Evolutionary conservation across 106 monocot species (phyloP).

Genomic region (Acorus gramineus): DNA sequence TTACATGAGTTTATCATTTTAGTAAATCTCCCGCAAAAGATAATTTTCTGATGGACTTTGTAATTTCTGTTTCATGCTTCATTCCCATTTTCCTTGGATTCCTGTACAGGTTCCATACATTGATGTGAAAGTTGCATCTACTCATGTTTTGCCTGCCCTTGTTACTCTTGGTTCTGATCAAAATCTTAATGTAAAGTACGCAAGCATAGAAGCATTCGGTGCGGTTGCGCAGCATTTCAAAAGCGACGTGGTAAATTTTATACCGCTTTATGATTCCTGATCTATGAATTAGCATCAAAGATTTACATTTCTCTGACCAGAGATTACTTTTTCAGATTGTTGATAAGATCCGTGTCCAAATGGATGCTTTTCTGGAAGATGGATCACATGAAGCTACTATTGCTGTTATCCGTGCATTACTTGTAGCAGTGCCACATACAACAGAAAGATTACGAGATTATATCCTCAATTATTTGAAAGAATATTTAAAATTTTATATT

Average conservation of each 20-base stretch:
- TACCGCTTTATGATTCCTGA: conserved; percentile 1
- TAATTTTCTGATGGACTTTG: neutral
- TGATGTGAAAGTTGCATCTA: conserved; percentile 84
- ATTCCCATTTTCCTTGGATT: neutral
- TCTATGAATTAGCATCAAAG: neutral
- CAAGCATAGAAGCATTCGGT: conserved; percentile 96
- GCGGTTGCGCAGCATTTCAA: conserved; percentile 93
- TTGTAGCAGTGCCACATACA: conserved; percentile 83
- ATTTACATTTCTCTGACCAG: conserved; percentile 4
- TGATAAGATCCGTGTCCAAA: conserved; percentile 90
- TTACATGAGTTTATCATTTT: neutral
- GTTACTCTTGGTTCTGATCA: conserved; percentile 97
- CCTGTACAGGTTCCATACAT: conserved; percentile 66
- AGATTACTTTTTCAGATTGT: conserved; percentile 43
- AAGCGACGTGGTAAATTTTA: conserved; percentile 66
- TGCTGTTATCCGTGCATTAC: conserved; percentile 67
- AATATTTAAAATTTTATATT: neutral
- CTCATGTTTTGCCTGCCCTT: conserved; percentile 89
- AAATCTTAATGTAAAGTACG: conserved; percentile 88
- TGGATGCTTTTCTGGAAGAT: conserved; percentile 99
- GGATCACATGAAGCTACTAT: conserved; percentile 92
- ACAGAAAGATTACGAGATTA: conserved; percentile 85
- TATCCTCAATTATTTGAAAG: conserved; percentile 50
- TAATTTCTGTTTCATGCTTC: neutral
- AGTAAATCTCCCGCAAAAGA: neutral